A percentile compares a stretch with the other conserved stretches of the same genome.
phyloP scores from a whole-genome alignment of 176 grass and related monocot species.

The Oryza officinalis region DNA sequence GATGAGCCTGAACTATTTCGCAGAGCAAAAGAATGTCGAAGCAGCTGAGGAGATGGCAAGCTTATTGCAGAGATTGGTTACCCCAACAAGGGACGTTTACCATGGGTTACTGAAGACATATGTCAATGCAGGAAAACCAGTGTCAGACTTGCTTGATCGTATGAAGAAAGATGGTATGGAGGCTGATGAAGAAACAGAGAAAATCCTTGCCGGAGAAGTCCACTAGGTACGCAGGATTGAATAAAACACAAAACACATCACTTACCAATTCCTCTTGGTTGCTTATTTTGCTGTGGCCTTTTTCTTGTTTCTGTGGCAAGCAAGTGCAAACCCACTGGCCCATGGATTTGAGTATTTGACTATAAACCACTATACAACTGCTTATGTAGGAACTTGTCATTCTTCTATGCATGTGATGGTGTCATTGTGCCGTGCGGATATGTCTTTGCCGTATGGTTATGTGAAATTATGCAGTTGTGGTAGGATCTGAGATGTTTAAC shows the following conservation, averaged over 20 bases:
- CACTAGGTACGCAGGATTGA: neutral
- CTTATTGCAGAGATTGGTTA: conserved; percentile 34
- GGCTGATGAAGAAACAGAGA: conserved; percentile 52
- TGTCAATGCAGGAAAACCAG: conserved; percentile 27
- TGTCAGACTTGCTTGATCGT: conserved; percentile 46
- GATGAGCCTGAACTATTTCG: conserved; percentile 47
- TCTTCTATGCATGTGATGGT: neutral
- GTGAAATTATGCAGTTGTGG: neutral
- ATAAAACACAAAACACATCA: neutral
- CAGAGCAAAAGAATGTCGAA: conserved; percentile 57
- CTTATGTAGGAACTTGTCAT: neutral
- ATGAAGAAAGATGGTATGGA: conserved; percentile 60
- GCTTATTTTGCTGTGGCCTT: too few species aligned
- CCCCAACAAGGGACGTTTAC: conserved; percentile 56
- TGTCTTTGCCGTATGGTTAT: neutral
- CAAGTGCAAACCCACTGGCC: neutral
- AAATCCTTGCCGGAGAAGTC: conserved; percentile 44
- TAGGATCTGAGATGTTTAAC: conserved; percentile 25
- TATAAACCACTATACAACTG: neutral
- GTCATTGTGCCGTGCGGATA: neutral
- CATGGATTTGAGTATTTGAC: neutral
- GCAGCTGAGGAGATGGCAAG: conserved; percentile 55
- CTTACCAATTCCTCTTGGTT: neutral
- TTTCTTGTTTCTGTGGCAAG: conserved; percentile 8
- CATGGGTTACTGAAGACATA: conserved; percentile 55